Evolutionary conservation across 2,329 filamentous ascomycete species (phyloP).

Genomic region (Pseudocercospora pini-densiflorae): DNA sequence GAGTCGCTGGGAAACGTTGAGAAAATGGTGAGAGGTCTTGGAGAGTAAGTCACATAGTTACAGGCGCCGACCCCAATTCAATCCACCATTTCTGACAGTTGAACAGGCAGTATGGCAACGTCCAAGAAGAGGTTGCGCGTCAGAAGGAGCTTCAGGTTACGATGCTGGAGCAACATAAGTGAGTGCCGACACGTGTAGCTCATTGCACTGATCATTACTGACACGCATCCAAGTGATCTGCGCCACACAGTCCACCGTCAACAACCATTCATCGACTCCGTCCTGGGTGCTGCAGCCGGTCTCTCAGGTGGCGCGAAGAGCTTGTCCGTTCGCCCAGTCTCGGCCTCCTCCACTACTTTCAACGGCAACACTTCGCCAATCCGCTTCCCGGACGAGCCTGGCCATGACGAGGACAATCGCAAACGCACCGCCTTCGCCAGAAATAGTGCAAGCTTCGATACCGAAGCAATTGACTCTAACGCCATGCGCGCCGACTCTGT

Average conservation of each 20-base stretch:
- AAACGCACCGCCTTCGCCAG: constrained; percentile 1
- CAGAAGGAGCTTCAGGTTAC: constrained; percentile 8
- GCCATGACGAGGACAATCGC: neutral
- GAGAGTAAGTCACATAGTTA: neutral
- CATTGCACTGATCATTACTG: neutral
- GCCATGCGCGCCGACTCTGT: neutral
- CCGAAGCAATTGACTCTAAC: neutral
- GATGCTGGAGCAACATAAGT: constrained; percentile 4
- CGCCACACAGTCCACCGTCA: constrained; percentile 6
- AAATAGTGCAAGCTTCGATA: neutral
- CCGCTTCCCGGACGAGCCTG: neutral
- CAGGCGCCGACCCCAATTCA: neutral
- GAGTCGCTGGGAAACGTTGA: neutral
- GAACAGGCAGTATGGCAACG: neutral
- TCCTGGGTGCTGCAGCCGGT: neutral
- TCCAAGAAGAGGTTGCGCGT: neutral
- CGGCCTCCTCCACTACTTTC: neutral
- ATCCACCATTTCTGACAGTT: neutral
- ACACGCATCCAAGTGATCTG: neutral
- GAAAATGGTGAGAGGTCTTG: neutral
- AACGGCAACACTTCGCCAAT: neutral
- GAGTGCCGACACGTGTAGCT: neutral
- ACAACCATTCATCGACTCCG: neutral
- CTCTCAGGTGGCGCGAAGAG: neutral
- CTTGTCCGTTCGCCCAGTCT: neutral